Percentiles rank a stretch among this genome's conserved stretches.
Evolutionary conservation across 2,329 filamentous ascomycete genomes (phyloP).

Genomic region (Alternaria ethzedia): DNA sequence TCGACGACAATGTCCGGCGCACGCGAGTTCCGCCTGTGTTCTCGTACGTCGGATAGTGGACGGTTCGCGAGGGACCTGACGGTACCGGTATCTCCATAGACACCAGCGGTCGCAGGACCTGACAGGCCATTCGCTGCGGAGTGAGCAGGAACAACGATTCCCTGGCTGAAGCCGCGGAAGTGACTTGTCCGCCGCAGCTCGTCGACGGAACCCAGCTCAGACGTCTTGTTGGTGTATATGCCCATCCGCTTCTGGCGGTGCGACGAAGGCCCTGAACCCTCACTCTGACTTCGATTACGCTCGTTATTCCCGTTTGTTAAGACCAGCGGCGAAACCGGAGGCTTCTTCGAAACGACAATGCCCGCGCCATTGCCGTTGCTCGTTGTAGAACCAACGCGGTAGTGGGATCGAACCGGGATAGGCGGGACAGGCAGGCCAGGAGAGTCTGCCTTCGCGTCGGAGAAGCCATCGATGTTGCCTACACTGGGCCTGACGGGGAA

Average conservation of each 20-base stretch:
- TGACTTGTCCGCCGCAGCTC: slow-evolving; percentile 61
- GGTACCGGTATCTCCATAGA: slow-evolving; percentile 44
- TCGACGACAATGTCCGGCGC: slow-evolving; percentile 60
- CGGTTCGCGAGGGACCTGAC: slow-evolving; percentile 50
- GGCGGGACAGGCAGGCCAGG: slow-evolving; percentile 64
- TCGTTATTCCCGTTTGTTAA: slow-evolving; percentile 72
- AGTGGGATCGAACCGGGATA: slow-evolving; percentile 81
- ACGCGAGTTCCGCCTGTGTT: slow-evolving; percentile 58
- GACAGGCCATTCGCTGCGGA: slow-evolving; percentile 33
- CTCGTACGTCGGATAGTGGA: slow-evolving; percentile 63
- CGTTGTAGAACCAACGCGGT: slow-evolving; percentile 74
- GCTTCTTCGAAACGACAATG: slow-evolving; percentile 63
- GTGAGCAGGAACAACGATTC: slow-evolving; percentile 52
- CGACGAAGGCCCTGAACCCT: slow-evolving; percentile 61
- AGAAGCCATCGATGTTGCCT: slow-evolving; percentile 65
- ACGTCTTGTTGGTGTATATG: slow-evolving; percentile 63
- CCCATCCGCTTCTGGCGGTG: slow-evolving; percentile 66
- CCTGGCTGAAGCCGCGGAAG: slow-evolving; percentile 64
- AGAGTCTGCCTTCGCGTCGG: slow-evolving; percentile 51
- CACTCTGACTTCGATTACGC: slow-evolving; percentile 68
- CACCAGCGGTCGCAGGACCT: slow-evolving; percentile 41
- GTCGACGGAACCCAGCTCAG: slow-evolving; percentile 60
- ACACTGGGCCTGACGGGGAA: slow-evolving; percentile 73
- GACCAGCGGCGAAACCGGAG: slow-evolving; percentile 73
- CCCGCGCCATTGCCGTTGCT: slow-evolving; percentile 48